Conservation (phyloP, 257 asterid species). For the Lycium ferocissimum region DNA sequence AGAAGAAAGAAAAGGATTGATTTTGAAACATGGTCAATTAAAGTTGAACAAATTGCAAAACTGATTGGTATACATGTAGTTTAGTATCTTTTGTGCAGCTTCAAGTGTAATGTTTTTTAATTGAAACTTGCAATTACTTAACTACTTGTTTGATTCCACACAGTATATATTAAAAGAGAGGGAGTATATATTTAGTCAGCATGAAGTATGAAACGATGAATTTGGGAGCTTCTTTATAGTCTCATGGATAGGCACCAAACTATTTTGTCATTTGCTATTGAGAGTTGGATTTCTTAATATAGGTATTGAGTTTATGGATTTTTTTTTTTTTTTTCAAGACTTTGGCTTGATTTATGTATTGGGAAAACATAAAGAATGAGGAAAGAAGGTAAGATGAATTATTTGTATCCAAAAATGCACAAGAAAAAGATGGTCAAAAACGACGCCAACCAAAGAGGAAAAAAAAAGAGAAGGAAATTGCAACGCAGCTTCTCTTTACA, state of each 20-base stretch:
- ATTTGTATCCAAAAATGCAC: background rate
- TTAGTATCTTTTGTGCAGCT: background rate
- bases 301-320: background rate
- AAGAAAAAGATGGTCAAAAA: background rate
- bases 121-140: no score
- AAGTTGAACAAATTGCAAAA: background rate
- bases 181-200: background rate
- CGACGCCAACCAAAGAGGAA: background rate
- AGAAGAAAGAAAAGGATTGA: slow-evolving; percentile 16
- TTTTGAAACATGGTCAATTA: background rate
- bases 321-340: background rate
- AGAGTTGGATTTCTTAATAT: background rate
- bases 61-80: background rate
- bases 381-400: background rate
- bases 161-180: background rate
- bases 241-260: slow-evolving; percentile 4
- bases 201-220: slow-evolving; percentile 21
- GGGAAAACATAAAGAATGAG: background rate
- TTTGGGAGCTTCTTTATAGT: background rate
- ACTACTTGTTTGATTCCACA: no score
- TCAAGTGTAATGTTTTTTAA: background rate
- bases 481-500: background rate
- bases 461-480: background rate
- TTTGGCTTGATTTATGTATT: background rate
- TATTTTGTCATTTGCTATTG: background rate